Evolutionary conservation across 208 protist genomes (phyloP).

Genomic region (Blastocrithidia nonstop): DNA sequence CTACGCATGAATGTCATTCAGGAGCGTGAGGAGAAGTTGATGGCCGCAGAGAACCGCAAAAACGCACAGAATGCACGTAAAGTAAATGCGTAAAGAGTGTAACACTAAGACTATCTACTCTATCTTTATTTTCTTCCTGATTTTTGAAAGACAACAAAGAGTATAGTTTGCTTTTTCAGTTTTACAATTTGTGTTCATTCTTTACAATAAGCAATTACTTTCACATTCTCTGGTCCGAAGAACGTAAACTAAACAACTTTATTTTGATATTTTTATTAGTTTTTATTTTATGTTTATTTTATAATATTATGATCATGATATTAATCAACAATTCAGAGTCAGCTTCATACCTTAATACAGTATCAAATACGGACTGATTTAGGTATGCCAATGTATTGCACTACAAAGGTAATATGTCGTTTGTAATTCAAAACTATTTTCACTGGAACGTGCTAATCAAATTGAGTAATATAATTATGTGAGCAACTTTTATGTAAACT

Average conservation of each 20-base stretch:
- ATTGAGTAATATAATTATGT: too few relatives aligned
- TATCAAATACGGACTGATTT: too few relatives aligned
- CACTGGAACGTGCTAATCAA: too few relatives aligned
- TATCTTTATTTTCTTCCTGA: too few relatives aligned
- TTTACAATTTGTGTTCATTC: not conserved
- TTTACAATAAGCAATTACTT: not conserved
- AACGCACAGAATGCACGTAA: slow-evolving; percentile 26
- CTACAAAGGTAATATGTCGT: too few relatives aligned
- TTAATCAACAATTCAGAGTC: too few relatives aligned
- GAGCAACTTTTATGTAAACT: too few relatives aligned
- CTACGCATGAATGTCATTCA: slow-evolving; percentile 83
- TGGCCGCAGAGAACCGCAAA: slow-evolving; percentile 60
- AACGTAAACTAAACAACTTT: not conserved
- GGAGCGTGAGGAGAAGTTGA: slow-evolving; percentile 75
- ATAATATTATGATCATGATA: not conserved
- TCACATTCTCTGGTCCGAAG: not conserved
- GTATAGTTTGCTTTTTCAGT: not conserved
- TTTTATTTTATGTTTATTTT: slow-evolving; percentile 4
- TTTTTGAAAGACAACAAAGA: too few relatives aligned
- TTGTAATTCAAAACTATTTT: too few relatives aligned
- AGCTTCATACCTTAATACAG: too few relatives aligned
- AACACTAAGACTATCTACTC: too few relatives aligned
- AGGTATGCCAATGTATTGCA: too few relatives aligned
- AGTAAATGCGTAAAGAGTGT: slow-evolving; percentile 24
- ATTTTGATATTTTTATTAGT: not conserved